Evolutionary conservation across 495 filamentous ascomycete genomes (phyloP).

Genomic region (Chlorociboria aeruginascens): DNA sequence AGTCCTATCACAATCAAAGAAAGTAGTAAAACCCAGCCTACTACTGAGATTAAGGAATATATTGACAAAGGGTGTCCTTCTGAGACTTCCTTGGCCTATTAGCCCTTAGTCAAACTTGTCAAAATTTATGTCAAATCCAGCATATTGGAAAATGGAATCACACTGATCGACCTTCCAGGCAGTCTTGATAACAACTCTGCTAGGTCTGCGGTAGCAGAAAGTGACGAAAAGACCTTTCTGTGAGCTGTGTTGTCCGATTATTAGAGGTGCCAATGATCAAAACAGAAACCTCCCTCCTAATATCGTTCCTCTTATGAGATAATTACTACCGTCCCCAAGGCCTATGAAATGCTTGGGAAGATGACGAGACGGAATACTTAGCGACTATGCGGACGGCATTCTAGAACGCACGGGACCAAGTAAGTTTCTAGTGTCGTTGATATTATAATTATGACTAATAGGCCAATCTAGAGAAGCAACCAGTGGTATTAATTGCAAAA

Average conservation of each 20-base stretch:
- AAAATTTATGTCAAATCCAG: constrained; percentile 44
- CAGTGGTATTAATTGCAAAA: too few relatives aligned
- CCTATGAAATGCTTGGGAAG: too few relatives aligned
- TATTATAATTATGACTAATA: too few relatives aligned
- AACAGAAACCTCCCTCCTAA: too few relatives aligned
- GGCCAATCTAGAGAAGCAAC: too few relatives aligned
- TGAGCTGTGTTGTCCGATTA: background rate
- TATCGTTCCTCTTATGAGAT: too few relatives aligned
- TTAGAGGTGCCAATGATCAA: too few relatives aligned
- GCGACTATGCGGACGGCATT: too few relatives aligned
- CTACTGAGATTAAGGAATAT: background rate
- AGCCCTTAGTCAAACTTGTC: constrained; percentile 58
- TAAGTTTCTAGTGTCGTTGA: too few relatives aligned
- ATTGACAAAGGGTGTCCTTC: background rate
- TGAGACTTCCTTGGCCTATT: constrained; percentile 36
- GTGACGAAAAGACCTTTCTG: background rate
- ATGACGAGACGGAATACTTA: too few relatives aligned
- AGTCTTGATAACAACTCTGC: constrained; percentile 55
- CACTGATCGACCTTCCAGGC: constrained; percentile 58
- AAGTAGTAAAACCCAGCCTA: background rate
- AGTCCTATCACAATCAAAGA: background rate
- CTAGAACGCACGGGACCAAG: too few relatives aligned
- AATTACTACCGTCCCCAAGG: too few relatives aligned
- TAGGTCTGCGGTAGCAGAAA: background rate
- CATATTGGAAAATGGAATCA: constrained; percentile 46